Evolutionary conservation across 805 yeast genomes (phyloP).

Genomic region (Sugiyamaella qingdaonensis): DNA sequence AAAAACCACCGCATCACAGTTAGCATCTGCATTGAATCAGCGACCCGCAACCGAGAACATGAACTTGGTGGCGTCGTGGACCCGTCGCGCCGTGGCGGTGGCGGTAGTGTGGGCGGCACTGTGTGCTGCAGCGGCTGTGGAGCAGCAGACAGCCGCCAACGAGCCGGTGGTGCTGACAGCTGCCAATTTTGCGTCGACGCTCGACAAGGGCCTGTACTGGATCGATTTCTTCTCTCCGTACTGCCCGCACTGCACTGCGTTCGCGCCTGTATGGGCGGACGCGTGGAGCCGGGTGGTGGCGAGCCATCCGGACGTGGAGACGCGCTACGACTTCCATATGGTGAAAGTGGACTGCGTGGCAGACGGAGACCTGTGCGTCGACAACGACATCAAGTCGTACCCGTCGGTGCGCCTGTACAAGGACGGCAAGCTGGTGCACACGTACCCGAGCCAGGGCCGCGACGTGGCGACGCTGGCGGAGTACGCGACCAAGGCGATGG

Average conservation of each 20-base stretch:
- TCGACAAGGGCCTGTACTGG: conserved; percentile 54
- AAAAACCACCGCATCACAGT: too few relatives aligned
- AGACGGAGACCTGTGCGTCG: conserved; percentile 77
- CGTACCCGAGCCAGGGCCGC: conserved; percentile 5
- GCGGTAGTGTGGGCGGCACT: neutral
- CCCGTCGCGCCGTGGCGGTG: neutral
- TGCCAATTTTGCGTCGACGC: conserved; percentile 49
- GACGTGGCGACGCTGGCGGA: neutral
- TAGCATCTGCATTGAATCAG: too few relatives aligned
- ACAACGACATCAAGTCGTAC: conserved; percentile 58
- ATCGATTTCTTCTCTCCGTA: conserved; percentile 90
- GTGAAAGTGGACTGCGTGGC: conserved; percentile 80
- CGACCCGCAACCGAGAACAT: too few relatives aligned
- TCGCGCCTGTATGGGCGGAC: conserved; percentile 81
- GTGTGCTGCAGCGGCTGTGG: neutral
- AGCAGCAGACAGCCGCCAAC: neutral
- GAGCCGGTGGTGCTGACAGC: conserved; percentile 49
- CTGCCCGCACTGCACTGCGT: conserved; percentile 72
- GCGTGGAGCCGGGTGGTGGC: conserved; percentile 59
- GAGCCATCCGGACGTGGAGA: conserved; percentile 41
- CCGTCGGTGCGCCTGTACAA: conserved; percentile 68
- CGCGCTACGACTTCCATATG: conserved; percentile 49
- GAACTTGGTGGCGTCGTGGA: too few relatives aligned
- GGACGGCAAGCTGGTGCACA: conserved; percentile 25
- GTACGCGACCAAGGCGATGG: conserved; percentile 2